These are phyloP conservation scores for Porcisia deanei DNA, from an alignment of 208 protist species.

Conservation along the genomic window DNA sequence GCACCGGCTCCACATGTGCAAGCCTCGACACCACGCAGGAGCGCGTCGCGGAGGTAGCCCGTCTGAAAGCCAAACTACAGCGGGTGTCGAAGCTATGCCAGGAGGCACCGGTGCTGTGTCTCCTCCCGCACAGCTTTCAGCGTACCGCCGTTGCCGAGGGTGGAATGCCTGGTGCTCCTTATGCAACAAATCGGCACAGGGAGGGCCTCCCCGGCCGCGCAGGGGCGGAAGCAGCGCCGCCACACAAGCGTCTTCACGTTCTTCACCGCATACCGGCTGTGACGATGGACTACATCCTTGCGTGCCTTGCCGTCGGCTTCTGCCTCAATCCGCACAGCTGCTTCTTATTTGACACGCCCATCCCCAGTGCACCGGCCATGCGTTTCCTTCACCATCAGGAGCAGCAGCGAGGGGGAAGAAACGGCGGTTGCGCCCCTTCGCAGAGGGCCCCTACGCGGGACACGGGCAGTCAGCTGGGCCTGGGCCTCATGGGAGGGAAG, in stretches of 20 bases:
- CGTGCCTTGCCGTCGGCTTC: conserved; percentile 47
- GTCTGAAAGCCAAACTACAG: conserved; percentile 12
- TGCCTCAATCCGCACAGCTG: conserved; percentile 48
- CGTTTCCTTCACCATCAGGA: conserved; percentile 27
- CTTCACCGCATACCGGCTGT: conserved; percentile 24
- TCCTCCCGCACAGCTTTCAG: conserved; percentile 43
- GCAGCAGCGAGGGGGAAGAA: not conserved
- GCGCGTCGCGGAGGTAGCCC: not conserved
- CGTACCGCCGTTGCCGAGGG: not conserved
- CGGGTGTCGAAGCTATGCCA: conserved; percentile 23
- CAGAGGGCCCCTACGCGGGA: not conserved
- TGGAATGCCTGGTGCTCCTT: not conserved
- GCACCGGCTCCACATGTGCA: not conserved
- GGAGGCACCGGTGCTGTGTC: conserved; percentile 20
- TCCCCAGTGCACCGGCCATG: conserved; percentile 50
- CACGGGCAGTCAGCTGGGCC: not conserved
- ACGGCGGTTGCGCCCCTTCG: not conserved
- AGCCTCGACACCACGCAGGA: not conserved
- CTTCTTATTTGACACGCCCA: conserved; percentile 61
- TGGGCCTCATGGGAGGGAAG: not conserved
- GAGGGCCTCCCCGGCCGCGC: not conserved
- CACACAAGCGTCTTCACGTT: conserved; percentile 3
- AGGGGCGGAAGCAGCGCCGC: not conserved
- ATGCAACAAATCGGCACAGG: not conserved
- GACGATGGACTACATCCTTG: conserved; percentile 51